Conservation (phyloP, 352 stramenopile genomes). For the Saprolegnia diclina region DNA sequence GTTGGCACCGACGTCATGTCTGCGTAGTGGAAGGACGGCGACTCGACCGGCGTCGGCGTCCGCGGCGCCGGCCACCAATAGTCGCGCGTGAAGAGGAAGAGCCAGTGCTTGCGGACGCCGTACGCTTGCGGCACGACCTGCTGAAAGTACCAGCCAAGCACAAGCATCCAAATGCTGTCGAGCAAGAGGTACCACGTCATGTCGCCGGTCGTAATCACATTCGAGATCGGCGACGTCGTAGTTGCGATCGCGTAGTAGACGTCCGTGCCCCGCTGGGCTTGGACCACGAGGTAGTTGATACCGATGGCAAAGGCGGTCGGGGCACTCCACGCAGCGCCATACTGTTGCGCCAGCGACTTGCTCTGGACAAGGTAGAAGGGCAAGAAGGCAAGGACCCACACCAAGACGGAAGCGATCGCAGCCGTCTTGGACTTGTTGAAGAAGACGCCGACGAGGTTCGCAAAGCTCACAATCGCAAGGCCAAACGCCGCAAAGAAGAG, state of each 20-base stretch:
- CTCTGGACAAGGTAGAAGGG: slow-evolving; percentile 62
- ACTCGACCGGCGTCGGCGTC: no score
- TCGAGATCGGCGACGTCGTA: slow-evolving; percentile 38
- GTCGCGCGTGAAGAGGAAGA: slow-evolving; percentile 73
- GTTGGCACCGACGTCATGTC: slow-evolving; percentile 32
- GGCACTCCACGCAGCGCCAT: slow-evolving; percentile 45
- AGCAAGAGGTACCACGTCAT: slow-evolving; percentile 65
- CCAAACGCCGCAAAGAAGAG: slow-evolving; percentile 61
- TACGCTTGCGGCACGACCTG: slow-evolving; percentile 89
- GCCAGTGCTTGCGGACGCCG: slow-evolving; percentile 80
- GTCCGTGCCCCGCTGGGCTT: slow-evolving; percentile 52
- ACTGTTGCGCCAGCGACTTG: slow-evolving; percentile 39
- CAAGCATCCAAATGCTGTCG: slow-evolving; percentile 76
- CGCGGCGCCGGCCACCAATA: slow-evolving; percentile 33
- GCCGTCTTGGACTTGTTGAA: slow-evolving; percentile 66
- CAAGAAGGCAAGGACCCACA: slow-evolving; percentile 73
- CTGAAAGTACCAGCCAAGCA: slow-evolving; percentile 89
- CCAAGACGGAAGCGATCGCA: slow-evolving; percentile 51
- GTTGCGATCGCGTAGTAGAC: slow-evolving; percentile 55
- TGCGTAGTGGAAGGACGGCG: background rate
- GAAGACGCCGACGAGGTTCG: slow-evolving; percentile 55
- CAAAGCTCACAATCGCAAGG: slow-evolving; percentile 55
- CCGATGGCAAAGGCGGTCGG: slow-evolving; percentile 56
- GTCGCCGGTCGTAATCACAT: slow-evolving; percentile 29
- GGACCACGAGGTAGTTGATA: slow-evolving; percentile 52